These are phyloP conservation scores for Pseudogymnoascus sp. DNA, from an alignment of 2,329 filamentous ascomycete genomes.

Conservation along the genomic window DNA sequence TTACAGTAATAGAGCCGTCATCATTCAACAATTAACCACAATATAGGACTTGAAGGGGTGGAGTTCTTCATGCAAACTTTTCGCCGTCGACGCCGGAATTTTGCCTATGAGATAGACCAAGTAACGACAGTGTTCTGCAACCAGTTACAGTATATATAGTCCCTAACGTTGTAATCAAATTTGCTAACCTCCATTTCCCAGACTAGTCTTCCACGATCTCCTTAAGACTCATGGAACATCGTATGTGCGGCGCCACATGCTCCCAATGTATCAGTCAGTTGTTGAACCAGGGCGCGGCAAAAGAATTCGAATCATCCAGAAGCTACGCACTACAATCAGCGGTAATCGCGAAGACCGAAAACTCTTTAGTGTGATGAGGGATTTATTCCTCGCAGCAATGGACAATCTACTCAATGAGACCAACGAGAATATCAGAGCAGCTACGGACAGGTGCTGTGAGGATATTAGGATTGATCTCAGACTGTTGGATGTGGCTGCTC, in stretches of 20 bases:
- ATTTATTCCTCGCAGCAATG: conserved; percentile 8
- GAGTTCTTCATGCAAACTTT: conserved; percentile 12
- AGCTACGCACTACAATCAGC: conserved; percentile 7
- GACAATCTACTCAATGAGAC: not conserved
- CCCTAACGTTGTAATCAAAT: not conserved
- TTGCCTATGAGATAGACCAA: conserved; percentile 12
- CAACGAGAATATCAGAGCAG: conserved; percentile 6
- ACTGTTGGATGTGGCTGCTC: conserved; percentile 10
- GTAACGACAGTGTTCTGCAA: conserved; percentile 7
- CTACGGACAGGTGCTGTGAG: conserved; percentile 8
- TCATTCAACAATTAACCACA: not conserved
- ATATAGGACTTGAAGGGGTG: conserved; percentile 10
- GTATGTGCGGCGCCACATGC: conserved; percentile 11
- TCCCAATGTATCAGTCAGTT: conserved; percentile 12
- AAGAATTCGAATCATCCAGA: not conserved
- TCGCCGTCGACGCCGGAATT: conserved; percentile 7
- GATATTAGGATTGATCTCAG: conserved; percentile 14
- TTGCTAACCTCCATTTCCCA: not conserved
- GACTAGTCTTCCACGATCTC: conserved; percentile 13
- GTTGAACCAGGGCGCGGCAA: conserved; percentile 7
- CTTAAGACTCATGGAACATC: conserved; percentile 12
- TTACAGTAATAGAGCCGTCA: not conserved
- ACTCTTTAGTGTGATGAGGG: conserved; percentile 12
- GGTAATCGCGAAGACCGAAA: conserved; percentile 9
- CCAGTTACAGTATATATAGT: conserved; percentile 12